A percentile compares a stretch with the other conserved stretches of the same genome.
Conservation (phyloP, 2,329 filamentous ascomycete genomes). For the Trichoderma sp. region DNA sequence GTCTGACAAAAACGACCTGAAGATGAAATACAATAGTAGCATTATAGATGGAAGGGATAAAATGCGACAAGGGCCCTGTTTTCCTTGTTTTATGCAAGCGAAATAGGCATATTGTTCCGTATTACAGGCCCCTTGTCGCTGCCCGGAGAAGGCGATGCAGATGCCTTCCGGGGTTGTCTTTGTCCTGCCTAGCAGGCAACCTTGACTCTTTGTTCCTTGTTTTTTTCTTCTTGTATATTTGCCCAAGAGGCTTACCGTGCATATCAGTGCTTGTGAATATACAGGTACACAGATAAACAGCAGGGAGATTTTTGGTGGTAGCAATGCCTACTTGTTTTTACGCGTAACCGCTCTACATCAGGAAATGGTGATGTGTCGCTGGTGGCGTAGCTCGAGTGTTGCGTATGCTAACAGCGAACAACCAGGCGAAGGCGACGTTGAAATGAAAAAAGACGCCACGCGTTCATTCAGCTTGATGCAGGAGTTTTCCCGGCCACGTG, state of each 20-base stretch:
- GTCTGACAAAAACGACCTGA: not conserved
- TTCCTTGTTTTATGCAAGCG: not conserved
- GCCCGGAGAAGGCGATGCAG: slow-evolving; percentile 3
- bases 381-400: not conserved
- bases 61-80: not conserved
- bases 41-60: not conserved
- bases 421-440: not conserved
- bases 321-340: not conserved
- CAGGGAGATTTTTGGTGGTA: not conserved
- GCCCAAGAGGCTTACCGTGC: not conserved
- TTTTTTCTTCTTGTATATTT: not conserved
- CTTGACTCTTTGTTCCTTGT: not conserved
- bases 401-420: not conserved
- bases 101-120: not conserved
- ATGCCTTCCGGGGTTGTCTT: not conserved
- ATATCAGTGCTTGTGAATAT: not conserved
- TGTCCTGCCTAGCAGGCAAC: not conserved
- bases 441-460: not conserved
- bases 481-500: not conserved
- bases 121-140: not conserved
- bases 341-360: not conserved
- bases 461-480: not conserved
- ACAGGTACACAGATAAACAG: not conserved
- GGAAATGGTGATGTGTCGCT: not conserved
- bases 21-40: not conserved